Percentiles rank a stretch among this genome's conserved stretches.
Evolutionary conservation across 495 filamentous ascomycete species (phyloP).

Genomic region (Tuber calosporum): DNA sequence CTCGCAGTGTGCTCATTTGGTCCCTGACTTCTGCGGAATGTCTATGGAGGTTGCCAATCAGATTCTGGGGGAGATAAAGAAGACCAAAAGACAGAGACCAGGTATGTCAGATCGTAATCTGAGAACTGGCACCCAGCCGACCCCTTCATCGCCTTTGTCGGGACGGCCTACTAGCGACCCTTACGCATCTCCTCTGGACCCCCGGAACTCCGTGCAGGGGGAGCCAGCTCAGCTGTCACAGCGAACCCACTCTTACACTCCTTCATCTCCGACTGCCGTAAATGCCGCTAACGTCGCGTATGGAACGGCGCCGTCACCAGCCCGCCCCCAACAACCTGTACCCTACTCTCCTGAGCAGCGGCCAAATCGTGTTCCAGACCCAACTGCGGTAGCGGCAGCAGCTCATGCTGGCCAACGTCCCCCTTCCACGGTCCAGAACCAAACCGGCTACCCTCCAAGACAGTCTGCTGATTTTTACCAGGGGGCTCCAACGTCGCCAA

Average conservation of each 20-base stretch:
- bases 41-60: constrained; percentile 95
- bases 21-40: constrained; percentile 99
- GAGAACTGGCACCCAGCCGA: constrained; percentile 13
- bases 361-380: constrained; percentile 31
- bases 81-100: constrained; percentile 29
- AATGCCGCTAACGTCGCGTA: constrained; percentile 34
- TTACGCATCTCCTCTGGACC: constrained; percentile 22
- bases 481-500: constrained; percentile 42
- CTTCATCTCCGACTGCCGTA: constrained; percentile 31
- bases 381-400: constrained; percentile 36
- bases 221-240: constrained; percentile 26
- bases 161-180: constrained; percentile 29
- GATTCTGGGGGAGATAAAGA: constrained; percentile 53
- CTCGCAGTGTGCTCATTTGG: constrained; percentile 83
- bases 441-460: constrained; percentile 41
- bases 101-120: constrained; percentile 21
- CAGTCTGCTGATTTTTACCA: constrained; percentile 33
- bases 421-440: constrained; percentile 42
- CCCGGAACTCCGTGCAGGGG: constrained; percentile 25
- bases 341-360: constrained; percentile 21
- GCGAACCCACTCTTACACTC: constrained; percentile 30
- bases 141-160: constrained; percentile 25
- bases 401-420: constrained; percentile 33
- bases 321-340: constrained; percentile 25
- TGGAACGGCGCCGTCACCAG: constrained; percentile 34